Base-by-base conservation (phyloP, 2,329 filamentous ascomycete species). In the Arthrobotrys sphaeroides region DNA sequence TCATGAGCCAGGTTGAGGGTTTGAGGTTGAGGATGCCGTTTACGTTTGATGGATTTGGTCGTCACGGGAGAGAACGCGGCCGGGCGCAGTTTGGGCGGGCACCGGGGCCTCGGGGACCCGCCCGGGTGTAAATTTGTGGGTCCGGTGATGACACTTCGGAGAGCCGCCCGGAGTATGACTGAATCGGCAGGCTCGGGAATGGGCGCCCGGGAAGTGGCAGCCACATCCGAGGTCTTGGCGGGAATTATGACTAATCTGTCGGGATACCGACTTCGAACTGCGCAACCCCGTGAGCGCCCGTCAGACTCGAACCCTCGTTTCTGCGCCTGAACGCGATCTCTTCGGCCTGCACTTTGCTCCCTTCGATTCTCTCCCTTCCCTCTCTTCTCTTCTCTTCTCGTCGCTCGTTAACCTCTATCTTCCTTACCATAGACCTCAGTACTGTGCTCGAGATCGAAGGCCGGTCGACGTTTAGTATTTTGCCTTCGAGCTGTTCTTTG, bases 221-320 rank as follows among this genome's bases (percentile, higher is more conserved):
- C 12, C 10, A 40, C 22, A 38, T 55, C 31, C 51, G 51, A 55
- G 51, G 51, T 55, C 51, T 55, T 55, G 51, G 51, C 51, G n/a
- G 13, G 38, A n/a, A 18, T 51, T 47, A 62, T 70, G 66, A 70
- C 66, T 70, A 70, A 70, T 70, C 55, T 38, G 49, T 20, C 22
- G 22, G n/a, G n/a, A n/a, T 33, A 7, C 10, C 16, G n/a, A 55
- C 7, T 33, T 5, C 28, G 4, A 18, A 18, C 10, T 42, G 13
- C 61, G 40, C 33, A 36, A 43, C 57, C 64, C 64, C 72, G 72
- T 75, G 72, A 75, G 49, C 40, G 42, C 72, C 72, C 72, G 72
- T 75, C 57, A 42, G 13, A 5, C 24, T 38, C 26, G 16, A 26
- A 69, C 49, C n/a, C n/a, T 75, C 57, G 60, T 51, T 18, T 49